These are phyloP conservation scores for Starmerella vaccinii DNA, from an alignment of 805 yeast species.

Conservation along the genomic window DNA sequence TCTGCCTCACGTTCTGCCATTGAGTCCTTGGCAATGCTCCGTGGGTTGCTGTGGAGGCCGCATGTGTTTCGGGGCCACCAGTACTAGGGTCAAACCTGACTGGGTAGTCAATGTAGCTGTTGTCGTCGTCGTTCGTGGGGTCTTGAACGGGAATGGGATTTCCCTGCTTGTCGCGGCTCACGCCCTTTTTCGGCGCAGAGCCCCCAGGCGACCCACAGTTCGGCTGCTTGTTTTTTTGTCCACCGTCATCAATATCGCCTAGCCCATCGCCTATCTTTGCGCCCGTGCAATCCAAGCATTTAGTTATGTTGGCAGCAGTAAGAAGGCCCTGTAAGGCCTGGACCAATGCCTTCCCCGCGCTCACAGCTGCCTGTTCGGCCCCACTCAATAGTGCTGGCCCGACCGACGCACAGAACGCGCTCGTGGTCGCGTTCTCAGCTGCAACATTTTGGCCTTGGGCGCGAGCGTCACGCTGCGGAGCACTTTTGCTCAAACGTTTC, in stretches of 20 bases:
- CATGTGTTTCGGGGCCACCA: neutral
- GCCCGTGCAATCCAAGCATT: neutral
- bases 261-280: neutral
- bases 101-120: neutral
- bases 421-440: neutral
- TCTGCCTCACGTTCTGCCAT: neutral
- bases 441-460: neutral
- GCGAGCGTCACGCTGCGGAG: neutral
- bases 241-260: neutral
- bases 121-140: neutral
- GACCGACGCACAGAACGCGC: neutral
- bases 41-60: neutral
- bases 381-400: slow-evolving; percentile 1
- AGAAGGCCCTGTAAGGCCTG: neutral
- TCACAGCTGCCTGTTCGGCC: slow-evolving; percentile 1
- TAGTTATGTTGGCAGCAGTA: slow-evolving; percentile 1
- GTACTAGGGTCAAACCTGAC: neutral
- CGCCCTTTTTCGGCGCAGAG: neutral
- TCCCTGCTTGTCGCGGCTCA: slow-evolving; percentile 1
- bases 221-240: neutral
- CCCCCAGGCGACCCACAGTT: slow-evolving; percentile 1
- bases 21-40: neutral
- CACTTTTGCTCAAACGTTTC: too few relatives aligned
- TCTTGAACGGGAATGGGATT: neutral
- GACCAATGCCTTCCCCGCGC: slow-evolving; percentile 3